These are phyloP conservation scores for Cenchrus fungigraminus DNA, from an alignment of 176 grass and related monocot genomes.

Conservation along the genomic window DNA sequence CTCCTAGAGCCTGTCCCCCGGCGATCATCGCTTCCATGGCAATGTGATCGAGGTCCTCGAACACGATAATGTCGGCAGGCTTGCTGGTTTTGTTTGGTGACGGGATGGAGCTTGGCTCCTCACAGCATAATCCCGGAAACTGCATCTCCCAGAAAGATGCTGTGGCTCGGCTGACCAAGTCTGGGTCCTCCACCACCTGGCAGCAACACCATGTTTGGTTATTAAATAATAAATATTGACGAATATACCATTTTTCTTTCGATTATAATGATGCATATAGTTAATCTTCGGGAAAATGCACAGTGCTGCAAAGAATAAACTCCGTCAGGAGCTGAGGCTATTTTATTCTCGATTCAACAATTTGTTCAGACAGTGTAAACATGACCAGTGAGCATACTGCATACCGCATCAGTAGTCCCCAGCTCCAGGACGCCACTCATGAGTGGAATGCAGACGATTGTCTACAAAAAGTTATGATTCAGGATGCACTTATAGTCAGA, in stretches of 20 bases:
- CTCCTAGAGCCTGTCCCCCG: slow-evolving; percentile 7
- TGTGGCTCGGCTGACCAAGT: slow-evolving; percentile 38
- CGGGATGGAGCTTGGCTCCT: slow-evolving; percentile 47
- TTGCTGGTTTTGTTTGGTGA: slow-evolving; percentile 34
- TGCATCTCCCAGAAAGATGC: slow-evolving; percentile 60
- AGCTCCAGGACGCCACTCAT: slow-evolving; percentile 86
- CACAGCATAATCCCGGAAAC: slow-evolving; percentile 28
- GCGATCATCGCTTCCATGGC: not conserved
- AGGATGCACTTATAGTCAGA: not conserved
- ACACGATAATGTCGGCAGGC: slow-evolving; percentile 19
- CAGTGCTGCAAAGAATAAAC: not conserved
- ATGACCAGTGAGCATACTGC: no score
- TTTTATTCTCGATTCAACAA: not conserved
- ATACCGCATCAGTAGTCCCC: slow-evolving; percentile 70
- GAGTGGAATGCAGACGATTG: slow-evolving; percentile 66
- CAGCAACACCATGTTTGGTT: not conserved
- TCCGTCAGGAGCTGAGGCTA: not conserved
- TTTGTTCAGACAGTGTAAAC: not conserved
- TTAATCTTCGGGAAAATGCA: no score
- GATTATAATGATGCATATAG: not conserved
- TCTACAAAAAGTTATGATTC: slow-evolving; percentile 45
- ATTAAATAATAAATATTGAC: not conserved
- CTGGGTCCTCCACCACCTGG: slow-evolving; percentile 62
- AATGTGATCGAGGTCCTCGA: slow-evolving; percentile 34
- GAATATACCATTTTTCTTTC: not conserved